A percentile compares a stretch with the other conserved stretches of the same genome.
Evolutionary conservation across 106 monocot genomes (phyloP).

Genomic region (Dioscorea zingiberensis): DNA sequence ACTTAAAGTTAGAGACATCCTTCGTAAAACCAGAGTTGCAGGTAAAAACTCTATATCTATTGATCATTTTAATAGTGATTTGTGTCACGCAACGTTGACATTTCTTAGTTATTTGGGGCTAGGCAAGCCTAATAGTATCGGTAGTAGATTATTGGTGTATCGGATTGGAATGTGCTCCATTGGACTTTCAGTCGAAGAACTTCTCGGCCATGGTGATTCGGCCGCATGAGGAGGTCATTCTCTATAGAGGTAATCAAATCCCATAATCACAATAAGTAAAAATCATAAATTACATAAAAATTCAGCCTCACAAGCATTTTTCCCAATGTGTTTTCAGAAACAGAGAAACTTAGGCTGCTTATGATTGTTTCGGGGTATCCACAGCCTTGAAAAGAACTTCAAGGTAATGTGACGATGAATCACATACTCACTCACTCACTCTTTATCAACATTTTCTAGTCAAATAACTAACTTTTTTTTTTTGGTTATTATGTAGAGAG

Average conservation of each 20-base stretch:
- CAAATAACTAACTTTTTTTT: too few species aligned
- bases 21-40: slow-evolving; percentile 23
- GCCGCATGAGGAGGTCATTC: slow-evolving; percentile 16
- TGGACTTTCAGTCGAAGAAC: slow-evolving; percentile 26
- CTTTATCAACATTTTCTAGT: too few species aligned
- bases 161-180: slow-evolving; percentile 27
- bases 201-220: slow-evolving; percentile 21
- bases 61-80: too few species aligned
- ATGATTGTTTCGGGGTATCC: slow-evolving; percentile 33
- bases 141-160: slow-evolving; percentile 14
- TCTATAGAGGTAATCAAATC: slow-evolving; percentile 11
- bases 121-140: slow-evolving; percentile 22
- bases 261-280: too few species aligned
- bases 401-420: slow-evolving; percentile 8
- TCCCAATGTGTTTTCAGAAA: slow-evolving; percentile 8
- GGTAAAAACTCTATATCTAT: not conserved
- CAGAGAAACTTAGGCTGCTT: slow-evolving; percentile 21
- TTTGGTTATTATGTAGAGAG: slow-evolving; percentile 16
- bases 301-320: not conserved
- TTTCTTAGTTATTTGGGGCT: not conserved
- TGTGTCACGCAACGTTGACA: not conserved
- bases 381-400: slow-evolving; percentile 25
- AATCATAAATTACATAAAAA: not conserved
- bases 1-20: slow-evolving; percentile 24
- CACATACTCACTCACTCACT: too few species aligned